Evolutionary conservation across 164 flowering plant species (phyloP).

Genomic region (Vitis riparia): DNA sequence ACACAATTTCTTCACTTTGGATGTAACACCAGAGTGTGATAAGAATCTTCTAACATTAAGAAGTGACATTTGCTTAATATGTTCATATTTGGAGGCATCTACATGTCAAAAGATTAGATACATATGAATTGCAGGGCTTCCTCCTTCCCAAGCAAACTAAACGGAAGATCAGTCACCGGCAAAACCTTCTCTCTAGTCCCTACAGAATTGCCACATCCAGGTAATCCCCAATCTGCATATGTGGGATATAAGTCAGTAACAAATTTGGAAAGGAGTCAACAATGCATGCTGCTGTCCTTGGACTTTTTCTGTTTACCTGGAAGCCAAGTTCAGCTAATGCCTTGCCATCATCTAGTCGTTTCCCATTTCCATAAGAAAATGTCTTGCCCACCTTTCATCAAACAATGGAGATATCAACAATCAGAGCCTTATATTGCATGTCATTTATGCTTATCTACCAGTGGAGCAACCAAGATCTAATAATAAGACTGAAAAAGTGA

Average conservation of each 20-base stretch:
- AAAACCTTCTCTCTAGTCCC: conserved; percentile 3
- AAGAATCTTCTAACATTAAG: too few species aligned
- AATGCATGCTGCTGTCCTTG: too few species aligned
- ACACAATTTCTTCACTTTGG: too few species aligned
- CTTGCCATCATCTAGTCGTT: conserved; percentile 64
- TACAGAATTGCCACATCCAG: conserved; percentile 87
- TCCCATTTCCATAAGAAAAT: conserved; percentile 59
- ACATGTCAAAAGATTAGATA: too few species aligned
- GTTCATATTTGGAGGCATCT: too few species aligned
- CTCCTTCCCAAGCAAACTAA: too few species aligned
- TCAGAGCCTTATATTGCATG: not conserved
- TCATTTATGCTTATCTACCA: not conserved
- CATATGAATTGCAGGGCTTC: too few species aligned
- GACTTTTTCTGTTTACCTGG: conserved; percentile 45
- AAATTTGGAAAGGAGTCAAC: not conserved
- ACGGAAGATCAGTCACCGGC: too few species aligned
- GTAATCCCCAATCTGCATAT: conserved; percentile 87
- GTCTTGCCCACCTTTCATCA: conserved; percentile 78
- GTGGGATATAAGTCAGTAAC: not conserved
- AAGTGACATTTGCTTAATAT: too few species aligned
- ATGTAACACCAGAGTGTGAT: too few species aligned
- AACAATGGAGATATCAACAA: not conserved
- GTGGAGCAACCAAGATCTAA: too few species aligned
- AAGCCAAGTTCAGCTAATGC: conserved; percentile 75
- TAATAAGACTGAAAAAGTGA: not conserved